These are phyloP conservation scores for Inga leiocalycina DNA, from an alignment of 306 rosid genomes.

Conservation along the genomic window DNA sequence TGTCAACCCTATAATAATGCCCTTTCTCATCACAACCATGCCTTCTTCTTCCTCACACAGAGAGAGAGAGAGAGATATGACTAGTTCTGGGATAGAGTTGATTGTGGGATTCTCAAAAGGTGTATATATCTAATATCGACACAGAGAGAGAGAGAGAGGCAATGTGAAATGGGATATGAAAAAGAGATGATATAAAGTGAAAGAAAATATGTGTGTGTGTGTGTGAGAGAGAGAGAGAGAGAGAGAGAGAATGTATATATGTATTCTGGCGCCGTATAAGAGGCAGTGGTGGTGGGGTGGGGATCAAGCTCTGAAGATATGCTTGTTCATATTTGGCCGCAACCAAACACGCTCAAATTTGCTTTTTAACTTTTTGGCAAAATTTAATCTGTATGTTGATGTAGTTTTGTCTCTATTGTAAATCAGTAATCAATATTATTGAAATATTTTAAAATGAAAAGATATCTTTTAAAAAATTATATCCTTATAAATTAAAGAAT, in stretches of 20 bases:
- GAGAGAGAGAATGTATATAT: background rate
- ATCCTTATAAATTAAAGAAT: too few relatives aligned
- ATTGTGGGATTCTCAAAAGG: background rate
- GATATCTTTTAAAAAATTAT: too few relatives aligned
- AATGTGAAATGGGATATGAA: background rate
- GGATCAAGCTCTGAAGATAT: background rate
- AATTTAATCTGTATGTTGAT: too few relatives aligned
- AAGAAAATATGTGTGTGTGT: background rate
- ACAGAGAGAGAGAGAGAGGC: background rate
- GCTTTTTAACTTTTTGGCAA: background rate
- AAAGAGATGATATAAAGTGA: background rate
- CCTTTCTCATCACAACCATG: slow-evolving; percentile 44
- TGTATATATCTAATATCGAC: background rate
- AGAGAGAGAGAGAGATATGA: background rate
- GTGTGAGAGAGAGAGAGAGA: too few relatives aligned
- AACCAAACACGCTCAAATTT: background rate
- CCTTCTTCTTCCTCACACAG: background rate
- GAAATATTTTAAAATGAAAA: too few relatives aligned
- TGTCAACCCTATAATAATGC: slow-evolving; percentile 30
- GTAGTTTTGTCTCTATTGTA: too few relatives aligned
- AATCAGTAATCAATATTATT: too few relatives aligned
- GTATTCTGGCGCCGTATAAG: background rate
- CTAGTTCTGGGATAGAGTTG: background rate
- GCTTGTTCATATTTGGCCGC: background rate
- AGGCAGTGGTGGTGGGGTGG: background rate